Conservation (phyloP, 768 basidiomycete species). For the Leccinum obscurum region DNA sequence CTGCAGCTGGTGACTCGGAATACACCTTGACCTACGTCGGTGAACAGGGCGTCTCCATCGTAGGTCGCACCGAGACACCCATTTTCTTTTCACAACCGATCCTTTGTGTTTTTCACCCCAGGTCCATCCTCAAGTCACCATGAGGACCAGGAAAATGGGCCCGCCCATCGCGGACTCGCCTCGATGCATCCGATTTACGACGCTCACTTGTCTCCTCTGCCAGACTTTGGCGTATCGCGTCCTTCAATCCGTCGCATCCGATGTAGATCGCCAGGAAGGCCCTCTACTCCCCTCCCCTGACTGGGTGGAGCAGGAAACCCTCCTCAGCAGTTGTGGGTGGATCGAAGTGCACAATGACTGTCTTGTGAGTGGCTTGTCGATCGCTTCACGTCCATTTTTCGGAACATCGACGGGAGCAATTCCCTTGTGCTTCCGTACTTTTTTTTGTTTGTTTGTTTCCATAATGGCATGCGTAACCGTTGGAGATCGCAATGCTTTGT, state of each 20-base stretch:
- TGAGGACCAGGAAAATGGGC: constrained; percentile 56
- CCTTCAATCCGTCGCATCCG: constrained; percentile 54
- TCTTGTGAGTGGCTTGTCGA: constrained; percentile 53
- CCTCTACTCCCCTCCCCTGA: constrained; percentile 70
- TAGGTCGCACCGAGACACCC: constrained; percentile 36
- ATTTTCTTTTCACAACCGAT: constrained; percentile 6
- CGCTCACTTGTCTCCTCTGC: constrained; percentile 71
- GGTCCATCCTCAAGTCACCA: constrained; percentile 70
- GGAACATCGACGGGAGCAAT: background rate
- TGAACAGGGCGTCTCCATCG: constrained; percentile 65
- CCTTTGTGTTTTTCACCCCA: constrained; percentile 30
- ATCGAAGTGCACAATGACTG: constrained; percentile 67
- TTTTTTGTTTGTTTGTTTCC: constrained; percentile 1
- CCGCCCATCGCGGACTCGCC: constrained; percentile 43
- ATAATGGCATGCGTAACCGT: background rate
- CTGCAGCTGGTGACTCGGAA: constrained; percentile 30
- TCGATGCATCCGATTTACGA: constrained; percentile 57
- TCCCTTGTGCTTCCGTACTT: constrained; percentile 5
- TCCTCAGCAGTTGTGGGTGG: constrained; percentile 71
- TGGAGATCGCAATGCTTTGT: constrained; percentile 8
- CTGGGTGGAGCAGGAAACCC: constrained; percentile 72
- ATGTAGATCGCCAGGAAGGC: constrained; percentile 61
- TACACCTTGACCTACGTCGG: constrained; percentile 62
- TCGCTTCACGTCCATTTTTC: background rate
- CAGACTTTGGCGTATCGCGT: constrained; percentile 68